These are phyloP conservation scores for Fusarium oxysporum DNA, from an alignment of 2,329 filamentous ascomycete genomes.

Conservation along the genomic window DNA sequence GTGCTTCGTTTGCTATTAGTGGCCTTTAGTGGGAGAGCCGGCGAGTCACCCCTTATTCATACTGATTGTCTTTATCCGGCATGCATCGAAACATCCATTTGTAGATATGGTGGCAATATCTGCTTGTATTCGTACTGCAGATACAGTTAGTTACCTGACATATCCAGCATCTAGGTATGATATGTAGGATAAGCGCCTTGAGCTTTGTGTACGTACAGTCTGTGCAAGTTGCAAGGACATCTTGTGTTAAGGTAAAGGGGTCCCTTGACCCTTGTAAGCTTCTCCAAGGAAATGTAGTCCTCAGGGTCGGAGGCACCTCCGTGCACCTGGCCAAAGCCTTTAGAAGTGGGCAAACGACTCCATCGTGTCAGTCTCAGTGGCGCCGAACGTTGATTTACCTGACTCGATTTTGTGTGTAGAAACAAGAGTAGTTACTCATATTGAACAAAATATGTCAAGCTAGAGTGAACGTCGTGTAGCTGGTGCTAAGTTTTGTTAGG, in stretches of 20 bases:
- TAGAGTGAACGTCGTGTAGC: background rate
- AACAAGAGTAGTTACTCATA: slow-evolving; percentile 1
- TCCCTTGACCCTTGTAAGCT: slow-evolving; percentile 26
- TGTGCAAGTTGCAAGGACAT: slow-evolving; percentile 5
- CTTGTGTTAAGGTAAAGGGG: slow-evolving; percentile 21
- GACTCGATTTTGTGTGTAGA: slow-evolving; percentile 11
- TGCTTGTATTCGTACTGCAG: background rate
- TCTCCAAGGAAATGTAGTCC: background rate
- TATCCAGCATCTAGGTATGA: background rate
- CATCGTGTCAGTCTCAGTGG: slow-evolving; percentile 15
- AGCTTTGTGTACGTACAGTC: slow-evolving; percentile 1
- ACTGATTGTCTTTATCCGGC: slow-evolving; percentile 6
- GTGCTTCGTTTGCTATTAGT: slow-evolving; percentile 34
- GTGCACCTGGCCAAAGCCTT: background rate
- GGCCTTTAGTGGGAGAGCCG: slow-evolving; percentile 25
- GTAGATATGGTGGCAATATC: background rate
- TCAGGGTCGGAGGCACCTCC: slow-evolving; percentile 18
- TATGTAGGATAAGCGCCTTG: slow-evolving; percentile 9
- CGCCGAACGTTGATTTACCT: slow-evolving; percentile 18
- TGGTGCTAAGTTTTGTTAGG: background rate
- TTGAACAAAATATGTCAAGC: background rate
- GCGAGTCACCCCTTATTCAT: slow-evolving; percentile 32
- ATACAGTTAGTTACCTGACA: background rate
- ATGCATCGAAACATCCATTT: slow-evolving; percentile 2
- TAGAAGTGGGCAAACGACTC: slow-evolving; percentile 18